Percentiles rank a stretch among this genome's conserved stretches.
These are phyloP conservation scores for Bathelium albidoporum DNA, from an alignment of 495 filamentous ascomycete genomes.

Conservation along the genomic window DNA sequence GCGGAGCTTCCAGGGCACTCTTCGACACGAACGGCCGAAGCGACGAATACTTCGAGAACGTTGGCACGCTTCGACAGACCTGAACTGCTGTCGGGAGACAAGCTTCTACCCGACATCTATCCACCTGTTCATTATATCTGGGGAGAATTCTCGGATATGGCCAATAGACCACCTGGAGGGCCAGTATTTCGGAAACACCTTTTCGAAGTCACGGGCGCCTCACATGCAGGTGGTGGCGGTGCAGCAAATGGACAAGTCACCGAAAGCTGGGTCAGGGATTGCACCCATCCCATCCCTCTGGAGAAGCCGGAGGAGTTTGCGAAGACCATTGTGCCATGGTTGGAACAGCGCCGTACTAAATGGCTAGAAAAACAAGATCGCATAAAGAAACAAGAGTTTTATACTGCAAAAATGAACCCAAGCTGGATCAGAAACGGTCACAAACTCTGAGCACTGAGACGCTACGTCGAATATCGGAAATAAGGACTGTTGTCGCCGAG, in stretches of 20 bases:
- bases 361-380: neutral
- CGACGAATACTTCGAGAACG: slow-evolving; percentile 9
- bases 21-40: slow-evolving; percentile 22
- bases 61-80: slow-evolving; percentile 55
- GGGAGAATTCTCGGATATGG: slow-evolving; percentile 25
- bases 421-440: neutral
- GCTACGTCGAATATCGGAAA: neutral
- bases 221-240: slow-evolving; percentile 55
- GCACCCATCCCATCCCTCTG: slow-evolving; percentile 67
- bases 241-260: slow-evolving; percentile 50
- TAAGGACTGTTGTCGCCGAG: neutral
- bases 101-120: slow-evolving; percentile 54
- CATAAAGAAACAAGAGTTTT: neutral
- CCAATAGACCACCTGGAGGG: neutral
- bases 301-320: slow-evolving; percentile 19
- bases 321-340: slow-evolving; percentile 23
- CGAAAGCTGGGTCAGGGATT: slow-evolving; percentile 51
- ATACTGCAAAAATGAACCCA: neutral
- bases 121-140: slow-evolving; percentile 76
- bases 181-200: slow-evolving; percentile 41
- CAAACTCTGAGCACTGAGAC: neutral
- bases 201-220: slow-evolving; percentile 46
- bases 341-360: neutral
- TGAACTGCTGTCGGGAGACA: slow-evolving; percentile 51
- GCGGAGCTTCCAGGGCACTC: slow-evolving; percentile 9